Percentiles rank a stretch among this genome's conserved stretches.
phyloP scores from a whole-genome alignment of 2,329 filamentous ascomycete genomes.

The Biscogniauxia sp. region DNA sequence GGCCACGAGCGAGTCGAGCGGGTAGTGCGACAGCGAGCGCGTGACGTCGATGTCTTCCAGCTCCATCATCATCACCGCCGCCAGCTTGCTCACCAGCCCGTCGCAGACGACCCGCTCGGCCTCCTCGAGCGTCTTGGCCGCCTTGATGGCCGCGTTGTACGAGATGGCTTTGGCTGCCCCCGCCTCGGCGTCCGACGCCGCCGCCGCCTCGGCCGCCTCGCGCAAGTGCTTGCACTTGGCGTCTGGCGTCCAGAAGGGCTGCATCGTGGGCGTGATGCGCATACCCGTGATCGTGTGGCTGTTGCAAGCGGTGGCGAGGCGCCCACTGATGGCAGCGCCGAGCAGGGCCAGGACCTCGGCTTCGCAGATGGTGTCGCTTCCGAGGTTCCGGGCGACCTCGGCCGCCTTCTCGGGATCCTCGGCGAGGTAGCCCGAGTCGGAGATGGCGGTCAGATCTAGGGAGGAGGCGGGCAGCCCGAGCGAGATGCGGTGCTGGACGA shows the following conservation, averaged over 20 bases:
- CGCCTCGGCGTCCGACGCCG: conserved; percentile 30
- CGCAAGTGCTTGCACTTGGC: conserved; percentile 53
- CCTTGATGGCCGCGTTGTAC: conserved; percentile 43
- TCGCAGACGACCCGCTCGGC: conserved; percentile 44
- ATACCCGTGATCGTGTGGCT: conserved; percentile 55
- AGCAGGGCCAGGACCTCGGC: conserved; percentile 55
- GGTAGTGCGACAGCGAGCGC: conserved; percentile 40
- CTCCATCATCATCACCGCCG: conserved; percentile 48
- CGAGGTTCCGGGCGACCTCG: conserved; percentile 49
- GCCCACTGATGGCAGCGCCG: conserved; percentile 48
- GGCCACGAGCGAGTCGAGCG: conserved; percentile 48
- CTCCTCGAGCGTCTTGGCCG: conserved; percentile 41
- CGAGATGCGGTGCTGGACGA: conserved; percentile 39
- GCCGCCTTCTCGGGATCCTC: conserved; percentile 42
- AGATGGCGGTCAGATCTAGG: conserved; percentile 53
- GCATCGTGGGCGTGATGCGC: conserved; percentile 43
- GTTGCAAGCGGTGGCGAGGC: conserved; percentile 41
- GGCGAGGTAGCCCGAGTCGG: conserved; percentile 49
- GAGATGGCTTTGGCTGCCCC: conserved; percentile 35
- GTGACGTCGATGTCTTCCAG: conserved; percentile 47
- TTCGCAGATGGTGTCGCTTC: conserved; percentile 48
- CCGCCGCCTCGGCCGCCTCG: conserved; percentile 38
- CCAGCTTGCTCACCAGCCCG: conserved; percentile 47
- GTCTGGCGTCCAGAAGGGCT: conserved; percentile 54
- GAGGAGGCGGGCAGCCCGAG: conserved; percentile 43